Evolutionary conservation across 2,329 filamentous ascomycete species (phyloP).

Genomic region (Nemania sp.): DNA sequence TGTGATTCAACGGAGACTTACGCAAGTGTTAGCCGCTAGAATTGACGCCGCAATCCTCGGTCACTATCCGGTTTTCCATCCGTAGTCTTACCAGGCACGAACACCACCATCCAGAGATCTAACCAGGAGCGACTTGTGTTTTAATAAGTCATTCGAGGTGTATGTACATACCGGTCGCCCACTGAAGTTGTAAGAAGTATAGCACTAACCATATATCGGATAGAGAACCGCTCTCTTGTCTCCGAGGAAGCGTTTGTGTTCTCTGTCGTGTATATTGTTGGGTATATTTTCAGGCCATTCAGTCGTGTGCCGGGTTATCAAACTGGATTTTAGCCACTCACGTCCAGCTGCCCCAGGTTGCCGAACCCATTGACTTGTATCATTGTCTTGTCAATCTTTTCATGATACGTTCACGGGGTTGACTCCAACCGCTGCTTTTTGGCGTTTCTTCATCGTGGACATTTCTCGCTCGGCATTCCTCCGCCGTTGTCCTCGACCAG

Average conservation of each 20-base stretch:
- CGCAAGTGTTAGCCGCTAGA: neutral
- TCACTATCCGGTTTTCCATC: neutral
- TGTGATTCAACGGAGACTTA: conserved; percentile 11
- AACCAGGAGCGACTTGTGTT: neutral
- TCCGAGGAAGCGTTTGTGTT: neutral
- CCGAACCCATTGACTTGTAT: neutral
- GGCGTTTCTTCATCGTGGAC: neutral
- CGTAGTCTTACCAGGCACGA: neutral
- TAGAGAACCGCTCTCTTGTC: neutral
- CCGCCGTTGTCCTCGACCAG: too few species aligned
- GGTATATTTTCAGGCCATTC: neutral
- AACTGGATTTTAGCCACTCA: neutral
- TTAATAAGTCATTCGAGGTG: neutral
- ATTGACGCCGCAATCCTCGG: neutral
- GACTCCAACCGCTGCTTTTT: too few species aligned
- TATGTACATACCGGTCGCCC: neutral
- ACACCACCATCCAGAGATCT: neutral
- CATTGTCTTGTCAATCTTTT: neutral
- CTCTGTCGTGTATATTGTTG: too few species aligned
- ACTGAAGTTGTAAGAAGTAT: conserved; percentile 1
- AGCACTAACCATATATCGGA: neutral
- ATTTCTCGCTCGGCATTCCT: neutral
- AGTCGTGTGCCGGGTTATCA: neutral
- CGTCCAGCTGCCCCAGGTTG: neutral
- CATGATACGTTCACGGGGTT: neutral